Evolutionary conservation across 108 stramenopile species (phyloP), one percentile per base, ranked within the genome.

Genomic region (Skeletonema costatum): DNA sequence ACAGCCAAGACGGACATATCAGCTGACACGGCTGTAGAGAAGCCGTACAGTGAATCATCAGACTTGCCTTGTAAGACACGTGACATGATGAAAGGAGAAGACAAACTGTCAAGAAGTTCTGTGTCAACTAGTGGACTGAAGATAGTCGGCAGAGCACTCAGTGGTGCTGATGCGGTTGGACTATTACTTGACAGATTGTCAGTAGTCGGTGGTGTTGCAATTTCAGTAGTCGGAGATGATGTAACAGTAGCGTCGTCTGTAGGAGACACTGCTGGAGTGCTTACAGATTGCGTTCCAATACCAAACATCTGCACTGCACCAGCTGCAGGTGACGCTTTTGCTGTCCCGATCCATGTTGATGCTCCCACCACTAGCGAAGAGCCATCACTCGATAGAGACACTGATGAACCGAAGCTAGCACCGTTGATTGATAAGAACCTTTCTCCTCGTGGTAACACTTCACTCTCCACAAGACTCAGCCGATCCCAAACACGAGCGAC

Each of bases 1-100:
- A 67, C 44, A 12, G 66, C 66, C 66, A 67, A 46, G 30, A 67
- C 7, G 2, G 66, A 67, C 42, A 41, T 44, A 48, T 67, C 66
- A 30, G 41, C 66, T 16, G 66, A 67, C 3, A 41, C 25, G 66
- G 41, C 66, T 25, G 66, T 46, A 46, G 66, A 31, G 30, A 67
- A 67, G 12, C 66, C 66, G 21, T 30, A 67, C 38, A 29, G 6
- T 21, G 66, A 67, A 19, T 51, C 50, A 6, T 17, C n/a, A 6
- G 17, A 12, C 6, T 51, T 4, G 19, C 19, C 50, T 51, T 51
- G 19, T 51, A 51, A 51, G 17, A 5, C 6, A 1, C 17, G 50
- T 19, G 50, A 7, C 50, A 21, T 51, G 3, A 4, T 51, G 17
- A 19, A 51, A 19, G 50, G 50, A 19, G n/a, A 19, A 7, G 50